Evolutionary conservation across 2,329 filamentous ascomycete genomes (phyloP), one percentile per base, ranked within the genome.

Genomic region (Aspergillus quadricinctus): DNA sequence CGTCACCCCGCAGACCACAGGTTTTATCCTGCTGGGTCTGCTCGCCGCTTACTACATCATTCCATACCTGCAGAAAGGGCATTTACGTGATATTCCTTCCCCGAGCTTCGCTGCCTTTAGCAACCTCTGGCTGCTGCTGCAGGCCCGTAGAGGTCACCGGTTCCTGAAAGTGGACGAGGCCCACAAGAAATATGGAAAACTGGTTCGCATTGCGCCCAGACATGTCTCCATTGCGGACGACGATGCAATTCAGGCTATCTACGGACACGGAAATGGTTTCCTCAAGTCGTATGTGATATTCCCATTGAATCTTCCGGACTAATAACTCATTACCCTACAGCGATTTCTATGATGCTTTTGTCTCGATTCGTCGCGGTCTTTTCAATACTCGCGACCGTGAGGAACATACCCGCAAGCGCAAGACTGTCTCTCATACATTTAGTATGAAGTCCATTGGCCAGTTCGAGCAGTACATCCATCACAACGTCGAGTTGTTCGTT

Each of bases 331-430:
- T 23, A 4, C 9, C 2, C 3, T 31, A 5, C 57, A 91, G 88
- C 45, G 87, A 93, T 2, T 96, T 92, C 76, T 96, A 96, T 66
- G 90, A 96, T 67, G 89, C 90, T 50, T 96, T 96, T 66, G 91
- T 96, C 54, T 92, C 89, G 11, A 95, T 96, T 67, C 84, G 83
- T 51, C 84, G 90, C 11, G 91, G 91, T 21, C 80, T 97, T 11
- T 97, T 96, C 84, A 96, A 95, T 74, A 96, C 92, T 0, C 82
- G 92, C 31, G 85, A 92, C 75, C 83, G 92, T 50, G 79, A 80
- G 0, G 90, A 96, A 68, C 92, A 97, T 72, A 87, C 88, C 0
- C 86, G 92, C 61, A 97, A 96, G 81, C 85, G 92, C 66, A 96
- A 96, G 81, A 87, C 90, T 2, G 84, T 96, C 49, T 86, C 89